These are phyloP conservation scores for Alloteropsis angusta DNA, from an alignment of 202 grass and related monocot species.

Conservation along the genomic window DNA sequence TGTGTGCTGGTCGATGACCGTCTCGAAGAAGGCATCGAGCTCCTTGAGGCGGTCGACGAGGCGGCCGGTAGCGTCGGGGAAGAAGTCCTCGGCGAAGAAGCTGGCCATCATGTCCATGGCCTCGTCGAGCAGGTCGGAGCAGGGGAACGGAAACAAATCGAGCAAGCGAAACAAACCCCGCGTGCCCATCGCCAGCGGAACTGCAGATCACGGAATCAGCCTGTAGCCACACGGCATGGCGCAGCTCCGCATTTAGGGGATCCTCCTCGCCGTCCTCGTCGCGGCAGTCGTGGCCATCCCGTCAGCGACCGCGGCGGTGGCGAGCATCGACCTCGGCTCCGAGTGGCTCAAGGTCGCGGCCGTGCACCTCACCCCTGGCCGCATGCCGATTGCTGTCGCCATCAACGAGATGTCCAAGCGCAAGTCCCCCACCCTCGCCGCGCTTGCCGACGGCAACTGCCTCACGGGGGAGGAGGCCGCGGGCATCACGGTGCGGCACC, in stretches of 20 bases:
- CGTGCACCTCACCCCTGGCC: conserved; percentile 80
- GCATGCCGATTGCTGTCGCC: conserved; percentile 65
- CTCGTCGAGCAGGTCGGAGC: neutral
- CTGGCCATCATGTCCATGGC: conserved; percentile 13
- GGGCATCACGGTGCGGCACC: conserved; percentile 76
- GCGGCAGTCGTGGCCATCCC: conserved; percentile 12
- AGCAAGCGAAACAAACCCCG: too few relatives aligned
- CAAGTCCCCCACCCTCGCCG: conserved; percentile 83
- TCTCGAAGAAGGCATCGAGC: conserved; percentile 30
- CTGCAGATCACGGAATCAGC: too few relatives aligned
- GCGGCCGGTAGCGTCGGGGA: conserved; percentile 6
- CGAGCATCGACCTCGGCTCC: conserved; percentile 93
- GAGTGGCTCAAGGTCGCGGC: conserved; percentile 95
- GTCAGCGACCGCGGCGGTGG: conserved; percentile 61
- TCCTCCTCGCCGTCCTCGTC: conserved; percentile 21
- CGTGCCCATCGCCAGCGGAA: too few relatives aligned
- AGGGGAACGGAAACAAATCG: too few relatives aligned
- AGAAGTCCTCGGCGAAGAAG: conserved; percentile 35
- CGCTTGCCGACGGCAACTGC: conserved; percentile 59
- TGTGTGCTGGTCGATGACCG: conserved; percentile 24
- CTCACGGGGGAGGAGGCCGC: conserved; percentile 88
- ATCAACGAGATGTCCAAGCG: conserved; percentile 99
- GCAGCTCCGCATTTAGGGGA: neutral
- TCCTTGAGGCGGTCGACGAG: conserved; percentile 1
- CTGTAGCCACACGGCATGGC: conserved; percentile 21